Evolutionary conservation across 176 grass and related monocot genomes (phyloP).

Genomic region (Aegilops longissima): DNA sequence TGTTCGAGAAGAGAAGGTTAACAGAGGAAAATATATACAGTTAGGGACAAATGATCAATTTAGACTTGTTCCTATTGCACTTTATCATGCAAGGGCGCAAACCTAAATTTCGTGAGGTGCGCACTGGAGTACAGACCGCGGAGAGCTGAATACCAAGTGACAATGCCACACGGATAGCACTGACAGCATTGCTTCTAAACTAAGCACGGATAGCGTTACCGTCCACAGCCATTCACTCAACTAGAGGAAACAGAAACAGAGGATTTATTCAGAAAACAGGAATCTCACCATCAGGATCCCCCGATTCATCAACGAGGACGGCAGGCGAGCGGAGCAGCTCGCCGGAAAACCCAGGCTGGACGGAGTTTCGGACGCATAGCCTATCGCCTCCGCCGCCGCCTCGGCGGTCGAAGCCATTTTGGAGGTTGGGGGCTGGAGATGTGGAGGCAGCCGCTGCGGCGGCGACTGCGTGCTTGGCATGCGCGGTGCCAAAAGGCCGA

Average conservation of each 20-base stretch:
- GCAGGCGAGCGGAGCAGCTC: conserved; percentile 49
- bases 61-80: not conserved
- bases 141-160: not conserved
- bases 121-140: not conserved
- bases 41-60: not conserved
- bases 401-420: too few relatives aligned
- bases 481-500: too few relatives aligned
- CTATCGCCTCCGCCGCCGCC: conserved; percentile 8
- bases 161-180: not conserved
- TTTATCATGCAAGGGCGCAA: not conserved
- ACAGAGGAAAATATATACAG: not conserved
- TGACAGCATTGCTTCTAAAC: not conserved
- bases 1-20: not conserved
- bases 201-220: too few relatives aligned
- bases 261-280: too few relatives aligned
- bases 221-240: not conserved
- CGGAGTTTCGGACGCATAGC: conserved; percentile 44
- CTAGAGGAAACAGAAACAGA: too few relatives aligned
- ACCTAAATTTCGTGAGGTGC: not conserved
- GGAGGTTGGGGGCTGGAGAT: too few relatives aligned
- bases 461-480: too few relatives aligned
- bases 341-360: conserved; percentile 36
- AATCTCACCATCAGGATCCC: conserved; percentile 41
- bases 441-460: too few relatives aligned
- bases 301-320: conserved; percentile 40